Evolutionary conservation across 139 green algal species (phyloP), one percentile per base, ranked within the genome.

Genomic region (Volvox reticuliferus): DNA sequence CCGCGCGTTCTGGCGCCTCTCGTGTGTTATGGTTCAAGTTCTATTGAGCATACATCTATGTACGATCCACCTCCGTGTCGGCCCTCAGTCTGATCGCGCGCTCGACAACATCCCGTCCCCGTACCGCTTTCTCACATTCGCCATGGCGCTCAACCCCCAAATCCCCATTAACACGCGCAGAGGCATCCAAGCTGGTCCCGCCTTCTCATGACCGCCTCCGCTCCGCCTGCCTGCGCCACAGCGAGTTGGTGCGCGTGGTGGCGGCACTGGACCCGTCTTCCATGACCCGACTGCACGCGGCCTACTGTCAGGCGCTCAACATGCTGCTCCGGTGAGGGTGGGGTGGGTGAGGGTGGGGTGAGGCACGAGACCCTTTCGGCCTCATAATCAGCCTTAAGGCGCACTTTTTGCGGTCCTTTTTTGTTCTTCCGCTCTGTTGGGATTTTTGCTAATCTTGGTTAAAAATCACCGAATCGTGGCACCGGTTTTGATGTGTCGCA

Each of bases 211-310:
- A 55, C 35, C 81, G 67, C 26, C 81, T 93, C 33, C 87, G 89
- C 30, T 36, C 69, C 21, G 68, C 71, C 14, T 50, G 91, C 55
- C 12, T 35, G 33, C 87, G 87, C n/a, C 67, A 87, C 76, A 26
- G 19, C 50, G 81, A 82, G 44, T 87, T 94, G 67, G 67, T 94
- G 33, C 81, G 88, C 2, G 78, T 79, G 28, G 17, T 92, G 55
- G 90, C 76, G 61, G 92, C 87, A 30, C 82, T 94, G 76, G 87
- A 94, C 30, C 89, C 89, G 1, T 9, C 17, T 18, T 73, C 80
- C 19, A 26, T 94, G 85, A 26, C 84, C 12, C 73, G 76, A 13
- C 79, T 93, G 85, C 63, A 84, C 28, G 63, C 37, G 12, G 35
- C 86, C 24, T 89, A 90, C 75, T 33, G 0, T 0, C 32, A 68